These are phyloP conservation scores for Diaporthe vaccinii DNA, from an alignment of 2,329 filamentous ascomycete genomes.

Conservation along the genomic window DNA sequence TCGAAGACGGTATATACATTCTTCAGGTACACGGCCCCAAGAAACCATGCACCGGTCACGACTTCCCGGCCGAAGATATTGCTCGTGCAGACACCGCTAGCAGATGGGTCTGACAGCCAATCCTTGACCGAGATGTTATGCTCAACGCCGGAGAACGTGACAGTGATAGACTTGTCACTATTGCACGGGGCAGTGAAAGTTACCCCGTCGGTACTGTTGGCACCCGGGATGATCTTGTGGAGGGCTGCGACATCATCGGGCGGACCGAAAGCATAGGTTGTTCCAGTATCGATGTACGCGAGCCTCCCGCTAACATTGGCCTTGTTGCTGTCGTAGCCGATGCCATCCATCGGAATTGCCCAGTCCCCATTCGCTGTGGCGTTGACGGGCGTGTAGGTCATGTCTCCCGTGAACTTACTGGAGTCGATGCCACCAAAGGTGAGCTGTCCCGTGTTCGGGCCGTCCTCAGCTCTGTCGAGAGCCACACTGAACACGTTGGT, in stretches of 20 bases:
- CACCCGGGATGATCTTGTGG: conserved; percentile 76
- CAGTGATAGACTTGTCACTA: conserved; percentile 69
- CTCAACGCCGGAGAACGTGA: conserved; percentile 76
- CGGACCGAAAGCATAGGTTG: conserved; percentile 83
- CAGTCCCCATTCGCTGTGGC: conserved; percentile 71
- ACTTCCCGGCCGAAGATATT: conserved; percentile 82
- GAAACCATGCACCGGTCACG: conserved; percentile 78
- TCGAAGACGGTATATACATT: conserved; percentile 93
- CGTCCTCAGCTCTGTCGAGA: conserved; percentile 76
- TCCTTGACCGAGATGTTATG: conserved; percentile 79
- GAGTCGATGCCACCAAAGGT: conserved; percentile 80
- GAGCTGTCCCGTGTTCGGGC: conserved; percentile 79
- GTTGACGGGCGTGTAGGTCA: conserved; percentile 74
- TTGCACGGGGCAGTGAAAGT: conserved; percentile 82
- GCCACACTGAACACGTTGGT: conserved; percentile 80
- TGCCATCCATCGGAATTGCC: conserved; percentile 79
- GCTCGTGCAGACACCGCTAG: conserved; percentile 70
- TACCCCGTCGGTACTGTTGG: conserved; percentile 67
- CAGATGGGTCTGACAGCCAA: conserved; percentile 70
- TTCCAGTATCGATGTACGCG: conserved; percentile 88
- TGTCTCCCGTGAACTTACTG: conserved; percentile 75
- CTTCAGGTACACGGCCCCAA: conserved; percentile 89
- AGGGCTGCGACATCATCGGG: conserved; percentile 74
- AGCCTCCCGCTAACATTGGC: conserved; percentile 67
- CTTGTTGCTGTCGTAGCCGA: conserved; percentile 71